phyloP scores from a whole-genome alignment of 2,329 filamentous ascomycete species.

The Neonectria hederae region DNA sequence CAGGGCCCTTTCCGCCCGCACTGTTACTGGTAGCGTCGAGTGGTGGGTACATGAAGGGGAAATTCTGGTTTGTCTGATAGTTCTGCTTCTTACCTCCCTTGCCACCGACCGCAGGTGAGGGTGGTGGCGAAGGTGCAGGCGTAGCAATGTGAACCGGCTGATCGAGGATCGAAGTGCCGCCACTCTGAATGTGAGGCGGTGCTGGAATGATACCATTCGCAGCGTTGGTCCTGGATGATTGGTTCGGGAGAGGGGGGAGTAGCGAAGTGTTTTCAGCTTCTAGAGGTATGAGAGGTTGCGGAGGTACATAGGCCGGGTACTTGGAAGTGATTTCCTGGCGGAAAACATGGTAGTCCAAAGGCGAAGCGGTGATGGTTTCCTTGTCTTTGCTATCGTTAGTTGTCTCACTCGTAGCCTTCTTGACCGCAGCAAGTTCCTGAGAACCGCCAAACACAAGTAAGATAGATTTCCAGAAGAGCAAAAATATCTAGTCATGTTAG shows the following conservation, averaged over 20 bases:
- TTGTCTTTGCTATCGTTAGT: constrained; percentile 69
- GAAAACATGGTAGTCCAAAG: constrained; percentile 95
- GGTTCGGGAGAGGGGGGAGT: constrained; percentile 82
- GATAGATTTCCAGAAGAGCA: constrained; percentile 92
- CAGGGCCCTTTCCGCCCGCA: constrained; percentile 86
- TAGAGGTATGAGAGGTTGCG: constrained; percentile 81
- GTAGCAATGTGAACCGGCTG: constrained; percentile 99
- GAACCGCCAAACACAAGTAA: constrained; percentile 86
- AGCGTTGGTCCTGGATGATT: constrained; percentile 69
- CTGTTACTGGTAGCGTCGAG: constrained; percentile 89
- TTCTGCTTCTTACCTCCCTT: constrained; percentile 99
- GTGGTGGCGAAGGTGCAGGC: constrained; percentile 92
- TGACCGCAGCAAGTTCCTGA: constrained; percentile 76
- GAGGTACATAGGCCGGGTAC: constrained; percentile 95
- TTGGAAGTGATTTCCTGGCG: constrained; percentile 97
- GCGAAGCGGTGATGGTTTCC: constrained; percentile 89
- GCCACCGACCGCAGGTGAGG: constrained; percentile 84
- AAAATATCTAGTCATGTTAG: constrained; percentile 66
- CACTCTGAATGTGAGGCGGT: constrained; percentile 63
- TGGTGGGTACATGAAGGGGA: constrained; percentile 96
- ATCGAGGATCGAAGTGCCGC: constrained; percentile 83
- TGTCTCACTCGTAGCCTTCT: constrained; percentile 74
- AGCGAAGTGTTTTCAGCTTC: constrained; percentile 93
- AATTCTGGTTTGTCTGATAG: constrained; percentile 98
- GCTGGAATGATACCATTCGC: constrained; percentile 70